Evolutionary conservation across 1,284 basidiomycete species (phyloP), one percentile per base, ranked within the genome.

Genomic region (Ustilago sp.): DNA sequence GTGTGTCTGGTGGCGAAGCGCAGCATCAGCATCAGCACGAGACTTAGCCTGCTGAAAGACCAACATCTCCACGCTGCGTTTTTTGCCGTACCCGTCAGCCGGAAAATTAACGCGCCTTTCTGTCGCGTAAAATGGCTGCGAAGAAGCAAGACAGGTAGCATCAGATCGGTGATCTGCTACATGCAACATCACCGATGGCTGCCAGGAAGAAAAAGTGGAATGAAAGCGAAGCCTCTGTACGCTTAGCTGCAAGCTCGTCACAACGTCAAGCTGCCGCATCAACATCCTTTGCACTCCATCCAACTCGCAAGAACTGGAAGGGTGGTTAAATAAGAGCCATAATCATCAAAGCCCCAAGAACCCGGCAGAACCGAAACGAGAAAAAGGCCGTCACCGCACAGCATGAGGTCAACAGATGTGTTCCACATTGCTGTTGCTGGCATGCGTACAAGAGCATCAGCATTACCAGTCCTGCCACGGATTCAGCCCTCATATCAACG

Each of bases 1-100:
- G 55, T n/a, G 19, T 45, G n/a, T 45, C 52, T 45, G 55, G 57
- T 59, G 57, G 57, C 57, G 41, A 45, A 41, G 39, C 55, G 39
- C 13, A 17, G 36, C 53, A 13, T 34, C 8, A 38, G 34, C 1
- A 55, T n/a, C 53, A 55, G 7, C 8, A 9, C 15, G 36, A 31
- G 19, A 61, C 59, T 61, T 48, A 53, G 52, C 52, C 31, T 61
- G 9, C 12, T 34, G 9, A 48, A 41, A 63, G 39, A 72, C 70
- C 64, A 67, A 72, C 64, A 72, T 64, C 64, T 72, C 64, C 64
- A 67, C 70, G 69, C 61, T 19, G 32, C 62, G 51, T 17, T 28
- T 38, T 59, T 59, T 50, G 54, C 23, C 4, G 17, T 12, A 35
- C 34, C 17, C 51, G 11, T 34, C 52, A 23, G 38, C 54, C 23